Base-by-base conservation (phyloP, 2,329 filamentous ascomycete species). In the Xylariomycetidae sp. region DNA sequence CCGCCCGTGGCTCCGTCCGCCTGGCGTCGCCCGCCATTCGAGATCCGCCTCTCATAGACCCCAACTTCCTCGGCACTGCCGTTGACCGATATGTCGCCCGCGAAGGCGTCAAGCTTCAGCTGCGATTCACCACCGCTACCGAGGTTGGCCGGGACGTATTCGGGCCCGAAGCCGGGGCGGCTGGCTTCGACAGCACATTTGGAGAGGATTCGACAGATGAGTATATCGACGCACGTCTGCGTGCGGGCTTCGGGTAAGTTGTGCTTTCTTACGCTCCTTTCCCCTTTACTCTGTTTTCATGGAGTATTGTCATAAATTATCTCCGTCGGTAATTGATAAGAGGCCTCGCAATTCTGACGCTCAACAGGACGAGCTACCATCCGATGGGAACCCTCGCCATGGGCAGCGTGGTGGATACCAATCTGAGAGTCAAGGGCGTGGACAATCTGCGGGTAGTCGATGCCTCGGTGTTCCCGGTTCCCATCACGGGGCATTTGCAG, bases 391-490 rank as follows among this genome's bases (percentile, higher is more conserved):
- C 31, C 5, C 14, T 26, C 14, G 13, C 44, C 4, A 50, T 50
- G 42, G 45, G 46, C 4, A 40, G 20, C 17, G 47, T 52, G 8
- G 47, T 53, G 2, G 49, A 52, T 38, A 31, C 28, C 3, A 36
- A 44, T 11, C 35, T 50, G n/a, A 33, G 37, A 9, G 48, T 50
- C 7, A 31, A 35, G 16, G 33, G 33, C 5, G 33, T 36, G 4
- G 3, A 29, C 11, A 32, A 16, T 5, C 46, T 62, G 2, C 36
- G 57, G 4, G 48, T 61, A 4, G 54, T 60, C 8, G 59, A 63
- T 41, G 56, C 57, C 7, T 58, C 56, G 3, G 45, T 61, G 4
- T 37, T 61, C 17, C 57, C 58, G 6, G 35, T 57, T 9, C 43
- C 49, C 4, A 37, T 61, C 11, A 49, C 48, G 16, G 53, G 47